Evolutionary conservation across 106 monocot genomes (phyloP).

Genomic region (Dioscorea alata): DNA sequence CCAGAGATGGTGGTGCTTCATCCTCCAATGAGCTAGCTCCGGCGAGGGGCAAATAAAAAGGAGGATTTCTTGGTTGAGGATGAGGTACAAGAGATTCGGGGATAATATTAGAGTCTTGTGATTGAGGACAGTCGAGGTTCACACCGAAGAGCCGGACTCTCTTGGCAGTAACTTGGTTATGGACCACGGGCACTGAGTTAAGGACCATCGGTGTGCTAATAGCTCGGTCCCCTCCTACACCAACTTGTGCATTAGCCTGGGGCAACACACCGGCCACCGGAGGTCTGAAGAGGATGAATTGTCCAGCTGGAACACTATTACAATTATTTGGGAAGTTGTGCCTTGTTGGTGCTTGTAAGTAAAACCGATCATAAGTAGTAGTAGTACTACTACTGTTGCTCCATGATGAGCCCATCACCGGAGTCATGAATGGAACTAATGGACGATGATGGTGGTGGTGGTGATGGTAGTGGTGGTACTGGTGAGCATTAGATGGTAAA

Average conservation of each 20-base stretch:
- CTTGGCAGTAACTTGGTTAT: constrained; percentile 1
- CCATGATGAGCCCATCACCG: constrained; percentile 5
- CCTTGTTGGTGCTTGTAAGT: not conserved
- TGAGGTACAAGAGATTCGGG: not conserved
- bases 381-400: no score
- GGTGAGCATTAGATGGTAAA: not conserved
- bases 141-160: constrained; percentile 7
- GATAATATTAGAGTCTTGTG: not conserved
- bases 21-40: not conserved
- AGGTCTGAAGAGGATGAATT: constrained; percentile 19
- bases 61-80: not conserved
- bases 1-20: not conserved
- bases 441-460: constrained; percentile 4
- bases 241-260: not conserved
- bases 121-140: constrained; percentile 6
- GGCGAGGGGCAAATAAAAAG: not conserved
- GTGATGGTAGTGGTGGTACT: constrained; percentile 1
- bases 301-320: constrained; percentile 3
- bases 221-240: not conserved
- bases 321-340: not conserved
- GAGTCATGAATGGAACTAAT: constrained; percentile 11
- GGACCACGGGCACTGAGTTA: constrained; percentile 11
- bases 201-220: constrained; percentile 8
- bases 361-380: constrained; percentile 9
- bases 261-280: constrained; percentile 7